A percentile compares a stretch with the other conserved stretches of the same genome.
These are phyloP conservation scores for Dictyostelium brefeldianum DNA, from an alignment of 78 protist genomes.

Conservation along the genomic window DNA sequence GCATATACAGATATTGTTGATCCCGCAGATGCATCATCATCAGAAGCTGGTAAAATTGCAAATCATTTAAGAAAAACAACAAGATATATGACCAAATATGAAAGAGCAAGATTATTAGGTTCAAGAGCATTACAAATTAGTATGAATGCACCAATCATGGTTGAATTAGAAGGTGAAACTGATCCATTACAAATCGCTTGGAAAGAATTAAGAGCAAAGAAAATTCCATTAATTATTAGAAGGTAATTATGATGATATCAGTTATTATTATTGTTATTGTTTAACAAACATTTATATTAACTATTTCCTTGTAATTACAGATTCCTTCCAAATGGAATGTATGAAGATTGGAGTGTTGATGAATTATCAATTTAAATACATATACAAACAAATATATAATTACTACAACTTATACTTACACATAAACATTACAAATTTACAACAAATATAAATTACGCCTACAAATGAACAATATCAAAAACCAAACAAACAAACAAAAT, in stretches of 20 bases:
- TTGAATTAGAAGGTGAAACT: slow-evolving; percentile 95
- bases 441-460: background rate
- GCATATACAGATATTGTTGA: slow-evolving; percentile 71
- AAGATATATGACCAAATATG: slow-evolving; percentile 95
- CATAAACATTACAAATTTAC: background rate
- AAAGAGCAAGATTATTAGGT: slow-evolving; percentile 96
- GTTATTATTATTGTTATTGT: background rate
- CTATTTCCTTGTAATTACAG: slow-evolving; percentile 3
- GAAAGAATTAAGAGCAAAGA: slow-evolving; percentile 92
- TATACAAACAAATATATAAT: background rate
- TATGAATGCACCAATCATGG: slow-evolving; percentile 97
- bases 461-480: background rate
- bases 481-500: background rate
- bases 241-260: slow-evolving; percentile 47
- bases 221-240: slow-evolving; percentile 96
- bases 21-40: slow-evolving; percentile 8
- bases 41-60: slow-evolving; percentile 58
- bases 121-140: slow-evolving; percentile 96
- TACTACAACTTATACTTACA: background rate
- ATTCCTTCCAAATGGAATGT: slow-evolving; percentile 92
- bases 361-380: slow-evolving; percentile 65
- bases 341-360: slow-evolving; percentile 91
- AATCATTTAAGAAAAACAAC: slow-evolving; percentile 89
- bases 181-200: slow-evolving; percentile 97
- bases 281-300: background rate